A percentile compares a stretch with the other conserved stretches of the same genome.
These are phyloP conservation scores for Sporopachydermia cereana DNA, from an alignment of 1,139 yeast genomes.

Conservation along the genomic window DNA sequence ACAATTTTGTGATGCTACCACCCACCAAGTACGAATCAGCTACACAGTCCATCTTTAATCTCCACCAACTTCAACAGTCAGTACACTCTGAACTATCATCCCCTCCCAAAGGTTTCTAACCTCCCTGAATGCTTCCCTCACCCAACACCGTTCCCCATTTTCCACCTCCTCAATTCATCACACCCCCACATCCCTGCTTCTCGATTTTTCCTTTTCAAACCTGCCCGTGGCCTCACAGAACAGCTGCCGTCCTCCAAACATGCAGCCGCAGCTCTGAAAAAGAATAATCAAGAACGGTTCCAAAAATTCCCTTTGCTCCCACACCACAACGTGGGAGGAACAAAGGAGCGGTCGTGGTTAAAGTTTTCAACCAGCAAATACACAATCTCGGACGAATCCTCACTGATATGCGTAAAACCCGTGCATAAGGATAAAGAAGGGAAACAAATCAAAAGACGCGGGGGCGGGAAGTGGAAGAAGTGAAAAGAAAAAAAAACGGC, in stretches of 20 bases:
- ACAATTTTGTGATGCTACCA: too few relatives aligned
- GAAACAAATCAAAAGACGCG: constrained; percentile 18
- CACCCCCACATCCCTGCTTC: neutral
- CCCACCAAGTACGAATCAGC: too few relatives aligned
- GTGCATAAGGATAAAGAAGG: constrained; percentile 89
- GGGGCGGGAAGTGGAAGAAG: neutral
- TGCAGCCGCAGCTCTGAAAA: constrained; percentile 3
- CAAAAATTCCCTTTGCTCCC: constrained; percentile 65
- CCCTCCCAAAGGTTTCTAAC: too few relatives aligned
- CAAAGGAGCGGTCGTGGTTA: constrained; percentile 94
- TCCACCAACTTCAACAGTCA: too few relatives aligned
- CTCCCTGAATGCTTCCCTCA: too few relatives aligned
- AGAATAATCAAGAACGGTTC: constrained; percentile 23
- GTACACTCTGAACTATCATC: too few relatives aligned
- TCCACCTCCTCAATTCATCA: too few relatives aligned
- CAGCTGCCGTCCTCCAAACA: too few relatives aligned
- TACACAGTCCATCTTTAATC: too few relatives aligned
- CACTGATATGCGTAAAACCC: constrained; percentile 99
- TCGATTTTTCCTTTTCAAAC: neutral
- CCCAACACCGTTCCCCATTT: too few relatives aligned
- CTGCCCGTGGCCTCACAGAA: constrained; percentile 4
- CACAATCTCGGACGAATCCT: constrained; percentile 99
- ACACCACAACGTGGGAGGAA: constrained; percentile 25
- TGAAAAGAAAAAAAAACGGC: neutral
- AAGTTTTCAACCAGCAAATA: constrained; percentile 99